Percentiles rank a stretch among this genome's conserved stretches.
Evolutionary conservation across 164 flowering plant species (phyloP).

Genomic region (Tetracentron sinense): DNA sequence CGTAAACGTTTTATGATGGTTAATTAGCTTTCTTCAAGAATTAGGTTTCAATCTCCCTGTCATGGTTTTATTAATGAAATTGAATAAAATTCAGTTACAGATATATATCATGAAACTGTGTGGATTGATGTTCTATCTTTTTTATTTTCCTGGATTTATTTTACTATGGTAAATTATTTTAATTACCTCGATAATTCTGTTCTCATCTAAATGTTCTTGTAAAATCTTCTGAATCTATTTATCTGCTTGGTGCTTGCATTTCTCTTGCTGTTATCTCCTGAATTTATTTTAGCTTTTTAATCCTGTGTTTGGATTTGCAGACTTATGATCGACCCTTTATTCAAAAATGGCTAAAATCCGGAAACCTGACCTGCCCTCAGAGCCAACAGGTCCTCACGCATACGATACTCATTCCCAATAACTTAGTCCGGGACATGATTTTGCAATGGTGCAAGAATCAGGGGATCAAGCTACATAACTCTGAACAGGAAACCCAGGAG

Average conservation of each 20-base stretch:
- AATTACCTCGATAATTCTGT: no score
- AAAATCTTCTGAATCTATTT: not conserved
- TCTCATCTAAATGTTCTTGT: no score
- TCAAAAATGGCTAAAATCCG: conserved; percentile 60
- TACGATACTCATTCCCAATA: conserved; percentile 59
- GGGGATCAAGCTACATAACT: conserved; percentile 34
- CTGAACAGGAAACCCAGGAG: conserved; percentile 21
- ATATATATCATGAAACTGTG: not conserved
- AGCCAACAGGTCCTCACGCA: conserved; percentile 69
- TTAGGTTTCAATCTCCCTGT: no score
- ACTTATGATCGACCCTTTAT: conserved; percentile 68
- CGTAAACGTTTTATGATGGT: not conserved
- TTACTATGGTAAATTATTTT: not conserved
- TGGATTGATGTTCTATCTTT: no score
- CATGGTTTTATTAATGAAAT: no score
- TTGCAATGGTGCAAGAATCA: conserved; percentile 56
- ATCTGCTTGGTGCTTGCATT: not conserved
- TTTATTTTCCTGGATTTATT: not conserved
- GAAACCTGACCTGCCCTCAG: conserved; percentile 60
- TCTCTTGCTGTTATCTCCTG: not conserved
- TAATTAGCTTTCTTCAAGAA: not conserved
- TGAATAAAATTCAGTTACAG: no score
- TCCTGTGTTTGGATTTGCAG: conserved; percentile 32
- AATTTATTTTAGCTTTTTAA: not conserved
- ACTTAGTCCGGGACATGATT: conserved; percentile 52